phyloP scores from a whole-genome alignment of 2,329 filamentous ascomycete genomes.

The Claviceps paspali region DNA sequence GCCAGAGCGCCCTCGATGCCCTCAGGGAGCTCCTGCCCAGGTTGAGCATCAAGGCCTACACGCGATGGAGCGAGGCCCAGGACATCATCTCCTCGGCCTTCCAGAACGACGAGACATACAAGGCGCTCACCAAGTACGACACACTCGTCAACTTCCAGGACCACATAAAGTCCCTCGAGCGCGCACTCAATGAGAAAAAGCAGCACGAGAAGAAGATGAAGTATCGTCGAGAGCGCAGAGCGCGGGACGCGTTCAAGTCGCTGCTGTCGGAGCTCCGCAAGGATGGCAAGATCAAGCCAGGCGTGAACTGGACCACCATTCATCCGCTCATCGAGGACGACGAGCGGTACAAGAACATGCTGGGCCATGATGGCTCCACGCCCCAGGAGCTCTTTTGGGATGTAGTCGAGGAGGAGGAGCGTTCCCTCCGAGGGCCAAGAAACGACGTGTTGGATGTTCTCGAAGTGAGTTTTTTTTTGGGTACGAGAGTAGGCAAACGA shows the following conservation, averaged over 20 bases:
- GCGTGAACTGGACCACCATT: conserved; percentile 78
- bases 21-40: conserved; percentile 63
- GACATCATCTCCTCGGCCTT: conserved; percentile 66
- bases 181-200: conserved; percentile 76
- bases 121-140: conserved; percentile 73
- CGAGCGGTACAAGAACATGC: conserved; percentile 66
- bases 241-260: conserved; percentile 63
- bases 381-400: conserved; percentile 95
- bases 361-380: conserved; percentile 70
- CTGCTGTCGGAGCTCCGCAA: conserved; percentile 61
- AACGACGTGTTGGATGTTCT: conserved; percentile 80
- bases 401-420: conserved; percentile 82
- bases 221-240: conserved; percentile 68
- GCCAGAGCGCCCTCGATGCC: conserved; percentile 72
- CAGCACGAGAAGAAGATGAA: conserved; percentile 77
- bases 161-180: conserved; percentile 85
- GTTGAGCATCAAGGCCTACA: conserved; percentile 80
- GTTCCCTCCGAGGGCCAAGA: conserved; percentile 61
- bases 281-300: conserved; percentile 72
- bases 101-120: conserved; percentile 70
- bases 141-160: conserved; percentile 86
- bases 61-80: conserved; percentile 85
- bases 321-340: conserved; percentile 63
- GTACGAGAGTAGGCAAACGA: not conserved
- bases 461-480: conserved; percentile 45